Conservation (phyloP, 2,329 filamentous ascomycete genomes). For the Pseudopithomyces chartarum region DNA sequence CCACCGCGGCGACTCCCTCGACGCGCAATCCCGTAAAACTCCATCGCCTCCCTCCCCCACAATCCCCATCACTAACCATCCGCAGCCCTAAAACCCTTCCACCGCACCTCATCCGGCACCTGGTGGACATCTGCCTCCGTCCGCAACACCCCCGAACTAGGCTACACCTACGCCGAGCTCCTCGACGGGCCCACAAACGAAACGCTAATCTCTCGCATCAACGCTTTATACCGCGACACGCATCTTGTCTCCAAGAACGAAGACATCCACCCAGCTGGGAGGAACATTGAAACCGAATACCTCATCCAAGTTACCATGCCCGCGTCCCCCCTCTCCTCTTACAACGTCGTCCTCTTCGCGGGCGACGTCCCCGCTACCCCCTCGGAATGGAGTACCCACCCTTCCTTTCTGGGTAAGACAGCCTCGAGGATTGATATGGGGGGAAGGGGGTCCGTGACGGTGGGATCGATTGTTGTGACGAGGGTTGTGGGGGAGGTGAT, state of each 20-base stretch:
- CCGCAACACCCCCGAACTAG: conserved; percentile 11
- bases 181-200: conserved; percentile 9
- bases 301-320: neutral
- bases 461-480: neutral
- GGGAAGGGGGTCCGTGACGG: neutral
- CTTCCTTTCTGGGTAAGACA: neutral
- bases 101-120: conserved; percentile 15
- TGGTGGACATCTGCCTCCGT: conserved; percentile 21
- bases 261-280: neutral
- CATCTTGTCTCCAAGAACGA: neutral
- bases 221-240: conserved; percentile 1
- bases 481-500: neutral
- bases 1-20: conserved; percentile 43
- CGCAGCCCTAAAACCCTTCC: conserved; percentile 21
- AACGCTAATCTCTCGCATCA: conserved; percentile 18
- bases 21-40: conserved; percentile 53
- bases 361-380: neutral
- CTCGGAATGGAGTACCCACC: neutral
- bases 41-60: neutral
- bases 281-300: neutral
- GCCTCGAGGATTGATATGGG: neutral
- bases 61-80: neutral
- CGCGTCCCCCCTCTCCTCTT: neutral
- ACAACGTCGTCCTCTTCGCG: neutral
- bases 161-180: conserved; percentile 28